These are phyloP conservation scores for Tolypocladium inflatum DNA, from an alignment of 2,329 filamentous ascomycete species.

Conservation along the genomic window DNA sequence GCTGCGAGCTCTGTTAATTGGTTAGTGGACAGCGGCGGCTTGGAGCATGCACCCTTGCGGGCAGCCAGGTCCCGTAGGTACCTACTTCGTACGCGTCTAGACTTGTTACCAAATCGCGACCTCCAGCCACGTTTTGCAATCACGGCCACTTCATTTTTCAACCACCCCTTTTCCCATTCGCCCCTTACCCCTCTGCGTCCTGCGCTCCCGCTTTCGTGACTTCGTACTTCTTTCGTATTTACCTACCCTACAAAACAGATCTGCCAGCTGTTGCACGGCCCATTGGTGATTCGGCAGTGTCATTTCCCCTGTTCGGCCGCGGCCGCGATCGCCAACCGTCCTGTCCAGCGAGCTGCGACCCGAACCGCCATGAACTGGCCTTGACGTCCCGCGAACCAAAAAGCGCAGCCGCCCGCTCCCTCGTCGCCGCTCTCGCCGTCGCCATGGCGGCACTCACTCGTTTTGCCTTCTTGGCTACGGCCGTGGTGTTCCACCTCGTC, in stretches of 20 bases:
- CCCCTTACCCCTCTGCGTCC: background rate
- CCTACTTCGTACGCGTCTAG: too few species aligned
- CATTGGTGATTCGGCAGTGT: background rate
- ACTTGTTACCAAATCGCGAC: background rate
- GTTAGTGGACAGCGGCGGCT: background rate
- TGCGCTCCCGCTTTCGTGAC: background rate
- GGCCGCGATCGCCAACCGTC: background rate
- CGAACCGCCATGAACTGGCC: background rate
- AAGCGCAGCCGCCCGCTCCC: background rate
- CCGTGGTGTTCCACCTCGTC: constrained; percentile 83
- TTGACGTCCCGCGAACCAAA: background rate
- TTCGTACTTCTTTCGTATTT: background rate
- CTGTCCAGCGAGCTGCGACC: background rate
- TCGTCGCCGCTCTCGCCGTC: constrained; percentile 1
- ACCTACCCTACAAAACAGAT: background rate
- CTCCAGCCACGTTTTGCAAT: background rate
- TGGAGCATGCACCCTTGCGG: background rate
- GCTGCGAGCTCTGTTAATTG: background rate
- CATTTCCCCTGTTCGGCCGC: background rate
- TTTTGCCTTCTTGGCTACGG: constrained; percentile 77
- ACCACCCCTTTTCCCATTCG: background rate
- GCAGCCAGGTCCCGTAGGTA: background rate
- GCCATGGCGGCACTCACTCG: constrained; percentile 51
- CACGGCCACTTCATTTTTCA: background rate
- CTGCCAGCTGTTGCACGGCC: background rate